Evolutionary conservation across 345 rosid genomes (phyloP).

Genomic region (Eucalyptus brandiana): DNA sequence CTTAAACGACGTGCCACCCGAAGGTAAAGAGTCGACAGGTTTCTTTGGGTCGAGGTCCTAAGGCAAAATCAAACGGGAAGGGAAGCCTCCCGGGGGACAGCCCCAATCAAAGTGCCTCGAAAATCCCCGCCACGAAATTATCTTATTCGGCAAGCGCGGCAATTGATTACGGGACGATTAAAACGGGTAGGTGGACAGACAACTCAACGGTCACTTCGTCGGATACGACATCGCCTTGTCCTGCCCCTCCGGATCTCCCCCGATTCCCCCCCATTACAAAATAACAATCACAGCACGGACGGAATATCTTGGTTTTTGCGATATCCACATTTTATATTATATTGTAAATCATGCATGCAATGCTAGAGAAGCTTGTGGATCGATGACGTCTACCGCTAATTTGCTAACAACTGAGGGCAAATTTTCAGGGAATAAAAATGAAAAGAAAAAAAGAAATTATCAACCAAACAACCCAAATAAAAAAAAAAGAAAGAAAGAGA

Average conservation of each 20-base stretch:
- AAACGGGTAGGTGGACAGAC: background rate
- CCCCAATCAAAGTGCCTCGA: background rate
- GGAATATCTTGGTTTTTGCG: background rate
- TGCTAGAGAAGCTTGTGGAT: background rate
- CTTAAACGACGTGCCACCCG: background rate
- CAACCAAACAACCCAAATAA: background rate
- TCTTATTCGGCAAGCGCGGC: background rate
- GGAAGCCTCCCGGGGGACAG: background rate
- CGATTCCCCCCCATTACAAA: background rate
- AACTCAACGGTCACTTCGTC: background rate
- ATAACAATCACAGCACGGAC: background rate
- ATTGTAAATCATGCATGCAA: background rate
- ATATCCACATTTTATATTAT: background rate
- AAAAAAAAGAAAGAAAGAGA: background rate
- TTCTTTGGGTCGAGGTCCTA: background rate
- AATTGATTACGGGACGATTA: background rate
- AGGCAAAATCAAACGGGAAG: background rate
- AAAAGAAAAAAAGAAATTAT: background rate
- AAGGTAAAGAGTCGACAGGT: background rate
- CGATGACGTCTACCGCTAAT: background rate
- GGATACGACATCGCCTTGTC: background rate
- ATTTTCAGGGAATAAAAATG: background rate
- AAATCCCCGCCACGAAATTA: background rate
- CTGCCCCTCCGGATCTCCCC: background rate
- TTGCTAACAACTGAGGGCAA: background rate